These are phyloP conservation scores for Ustilago curta DNA, from an alignment of 1,284 basidiomycete genomes.

Conservation along the genomic window DNA sequence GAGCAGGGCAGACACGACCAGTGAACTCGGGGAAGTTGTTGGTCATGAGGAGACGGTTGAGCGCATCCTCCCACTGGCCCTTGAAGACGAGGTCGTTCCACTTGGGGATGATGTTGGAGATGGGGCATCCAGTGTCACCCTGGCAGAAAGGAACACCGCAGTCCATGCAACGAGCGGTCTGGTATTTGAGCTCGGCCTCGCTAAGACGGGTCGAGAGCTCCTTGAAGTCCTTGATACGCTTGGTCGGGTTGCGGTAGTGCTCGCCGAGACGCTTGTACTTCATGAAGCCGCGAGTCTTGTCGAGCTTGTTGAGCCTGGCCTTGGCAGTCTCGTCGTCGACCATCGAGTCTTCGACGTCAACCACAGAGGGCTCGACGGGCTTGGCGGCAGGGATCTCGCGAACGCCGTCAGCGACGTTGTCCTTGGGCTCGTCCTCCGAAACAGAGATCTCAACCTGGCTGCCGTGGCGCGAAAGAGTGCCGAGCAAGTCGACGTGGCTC, in stretches of 20 bases:
- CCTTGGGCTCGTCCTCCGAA: slow-evolving; percentile 47
- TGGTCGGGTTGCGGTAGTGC: slow-evolving; percentile 63
- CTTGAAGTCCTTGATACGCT: slow-evolving; percentile 66
- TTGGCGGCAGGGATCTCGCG: slow-evolving; percentile 50
- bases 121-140: slow-evolving; percentile 66
- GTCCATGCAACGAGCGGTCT: slow-evolving; percentile 68
- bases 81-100: slow-evolving; percentile 69
- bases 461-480: slow-evolving; percentile 65
- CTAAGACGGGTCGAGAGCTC: slow-evolving; percentile 65
- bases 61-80: slow-evolving; percentile 66
- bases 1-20: slow-evolving; percentile 68
- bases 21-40: slow-evolving; percentile 69
- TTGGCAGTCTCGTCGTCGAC: slow-evolving; percentile 65
- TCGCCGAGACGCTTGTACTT: slow-evolving; percentile 68
- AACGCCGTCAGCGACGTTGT: slow-evolving; percentile 42
- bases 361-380: slow-evolving; percentile 59
- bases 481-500: slow-evolving; percentile 67
- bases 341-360: slow-evolving; percentile 67
- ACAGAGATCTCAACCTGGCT: slow-evolving; percentile 60
- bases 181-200: slow-evolving; percentile 67
- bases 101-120: slow-evolving; percentile 67
- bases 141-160: slow-evolving; percentile 69
- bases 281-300: slow-evolving; percentile 68
- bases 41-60: slow-evolving; percentile 65
- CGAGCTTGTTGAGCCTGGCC: slow-evolving; percentile 63